phyloP scores from a whole-genome alignment of 2,329 filamentous ascomycete species.

The Metarhizium guizhouense region DNA sequence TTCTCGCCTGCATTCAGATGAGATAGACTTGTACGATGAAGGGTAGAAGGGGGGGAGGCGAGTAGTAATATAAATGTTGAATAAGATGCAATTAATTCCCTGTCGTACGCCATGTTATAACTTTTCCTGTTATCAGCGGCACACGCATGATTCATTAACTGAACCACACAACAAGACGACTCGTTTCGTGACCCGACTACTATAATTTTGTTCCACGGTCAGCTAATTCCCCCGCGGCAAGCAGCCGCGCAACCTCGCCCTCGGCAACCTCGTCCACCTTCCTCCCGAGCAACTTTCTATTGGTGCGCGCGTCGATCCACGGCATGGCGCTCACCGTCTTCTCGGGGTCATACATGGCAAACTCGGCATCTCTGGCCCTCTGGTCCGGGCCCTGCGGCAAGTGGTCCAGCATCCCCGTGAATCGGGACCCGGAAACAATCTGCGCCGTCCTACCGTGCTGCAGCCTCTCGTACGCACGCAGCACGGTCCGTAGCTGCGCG shows the following conservation, averaged over 20 bases:
- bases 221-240: not conserved
- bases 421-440: slow-evolving; percentile 6
- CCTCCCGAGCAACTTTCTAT: slow-evolving; percentile 4
- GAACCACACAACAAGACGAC: not conserved
- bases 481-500: not conserved
- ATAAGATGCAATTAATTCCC: not conserved
- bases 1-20: not conserved
- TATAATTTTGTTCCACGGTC: not conserved
- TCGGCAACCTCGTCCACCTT: slow-evolving; percentile 6
- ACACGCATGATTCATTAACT: not conserved
- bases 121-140: not conserved
- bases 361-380: slow-evolving; percentile 8
- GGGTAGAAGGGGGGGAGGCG: too few species aligned
- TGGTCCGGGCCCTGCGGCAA: slow-evolving; percentile 3
- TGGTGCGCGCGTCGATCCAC: slow-evolving; percentile 10
- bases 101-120: not conserved
- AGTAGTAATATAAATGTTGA: not conserved
- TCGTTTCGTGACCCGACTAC: not conserved
- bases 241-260: slow-evolving; percentile 1
- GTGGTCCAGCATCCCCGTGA: slow-evolving; percentile 5
- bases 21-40: not conserved
- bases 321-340: slow-evolving; percentile 6
- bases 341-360: slow-evolving; percentile 3
- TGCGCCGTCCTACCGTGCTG: slow-evolving; percentile 5
- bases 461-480: slow-evolving; percentile 5